Evolutionary conservation across 345 rosid species (phyloP), one percentile per base, ranked within the genome.

Genomic region (Eucalyptus marginata): DNA sequence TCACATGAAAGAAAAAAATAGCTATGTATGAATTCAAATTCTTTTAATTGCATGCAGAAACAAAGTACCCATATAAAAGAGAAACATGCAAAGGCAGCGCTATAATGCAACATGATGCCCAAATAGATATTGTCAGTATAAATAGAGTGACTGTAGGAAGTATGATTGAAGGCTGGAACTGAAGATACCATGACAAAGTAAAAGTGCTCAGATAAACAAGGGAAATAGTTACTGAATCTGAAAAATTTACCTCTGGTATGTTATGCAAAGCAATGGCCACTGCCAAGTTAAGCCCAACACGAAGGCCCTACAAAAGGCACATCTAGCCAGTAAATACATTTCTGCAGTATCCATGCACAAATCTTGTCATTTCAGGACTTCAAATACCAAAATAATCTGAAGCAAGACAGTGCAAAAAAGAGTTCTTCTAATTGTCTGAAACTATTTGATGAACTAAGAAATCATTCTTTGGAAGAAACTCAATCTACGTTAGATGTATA

Each of bases 261-360:
- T 98, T 98, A 91, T 97, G 99, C 94, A 98, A 93, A 88, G 99
- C 99, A 87, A 98, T 98, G 90, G 99, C 99, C 90, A 98, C 89
- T 59, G 99, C 99, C 92, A 97, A 93, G 93, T 98, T 98, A 88
- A 97, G 91, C 90, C 99, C 99, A 88, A 97, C 99, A 51, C 96
- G 98, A 88, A 98, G 94, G 89, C 98, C 99, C 99, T 98, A 89
- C 89, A 91, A 80, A 36, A 88, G 90, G 47, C 86, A 88, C 40
- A 36, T 40, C 15, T 46, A 86, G 36, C 50, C 50, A 89, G 89
- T 89, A 27, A 87, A 90, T 68, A 64, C 46, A 90, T 43, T 49
- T 79, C 83, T 71, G 88, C 68, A 58, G 50, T 52, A 31, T 83
- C 88, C 40, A 62, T 46, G 59, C 62, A 89, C 58, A 27, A 81